Evolutionary conservation across 139 green algal genomes (phyloP).

Genomic region (Chlorella sorokiniana): DNA sequence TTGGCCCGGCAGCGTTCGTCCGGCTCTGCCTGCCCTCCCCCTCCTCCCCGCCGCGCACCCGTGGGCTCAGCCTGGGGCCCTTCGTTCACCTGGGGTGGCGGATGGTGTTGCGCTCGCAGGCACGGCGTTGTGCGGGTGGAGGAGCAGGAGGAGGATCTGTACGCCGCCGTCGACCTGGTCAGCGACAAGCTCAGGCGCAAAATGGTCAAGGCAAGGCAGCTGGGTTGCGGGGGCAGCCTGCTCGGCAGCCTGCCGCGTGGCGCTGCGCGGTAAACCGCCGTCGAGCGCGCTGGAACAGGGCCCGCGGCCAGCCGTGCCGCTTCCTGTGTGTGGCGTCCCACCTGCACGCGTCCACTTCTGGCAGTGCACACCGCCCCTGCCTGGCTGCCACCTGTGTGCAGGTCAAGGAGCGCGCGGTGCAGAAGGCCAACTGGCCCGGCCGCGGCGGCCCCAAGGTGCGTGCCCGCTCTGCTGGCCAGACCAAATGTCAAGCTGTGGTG

Average conservation of each 20-base stretch:
- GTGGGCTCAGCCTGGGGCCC: no score
- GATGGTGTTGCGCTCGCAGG: background rate
- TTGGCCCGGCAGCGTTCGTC: no score
- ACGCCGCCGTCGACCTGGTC: slow-evolving; percentile 81
- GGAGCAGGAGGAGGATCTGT: slow-evolving; percentile 69
- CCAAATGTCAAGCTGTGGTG: no score
- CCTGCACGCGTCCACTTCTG: no score
- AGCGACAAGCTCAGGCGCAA: slow-evolving; percentile 68
- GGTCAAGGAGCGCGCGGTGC: slow-evolving; percentile 45
- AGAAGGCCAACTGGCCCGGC: slow-evolving; percentile 48
- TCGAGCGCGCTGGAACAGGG: no score
- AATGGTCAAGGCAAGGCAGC: slow-evolving; percentile 22
- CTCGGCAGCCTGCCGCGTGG: no score
- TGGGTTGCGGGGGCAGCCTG: background rate
- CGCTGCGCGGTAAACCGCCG: no score
- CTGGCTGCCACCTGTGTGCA: background rate
- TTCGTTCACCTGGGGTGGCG: background rate
- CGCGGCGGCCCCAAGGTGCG: slow-evolving; percentile 41
- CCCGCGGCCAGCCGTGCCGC: no score
- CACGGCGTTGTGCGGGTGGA: slow-evolving; percentile 80
- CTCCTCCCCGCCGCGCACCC: no score
- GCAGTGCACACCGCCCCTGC: no score
- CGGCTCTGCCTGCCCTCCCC: no score
- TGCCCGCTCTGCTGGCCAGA: background rate
- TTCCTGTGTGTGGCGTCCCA: no score